A percentile compares a stretch with the other conserved stretches of the same genome.
phyloP scores from a whole-genome alignment of 257 asterid species.

The Capsicum rhomboideum region DNA sequence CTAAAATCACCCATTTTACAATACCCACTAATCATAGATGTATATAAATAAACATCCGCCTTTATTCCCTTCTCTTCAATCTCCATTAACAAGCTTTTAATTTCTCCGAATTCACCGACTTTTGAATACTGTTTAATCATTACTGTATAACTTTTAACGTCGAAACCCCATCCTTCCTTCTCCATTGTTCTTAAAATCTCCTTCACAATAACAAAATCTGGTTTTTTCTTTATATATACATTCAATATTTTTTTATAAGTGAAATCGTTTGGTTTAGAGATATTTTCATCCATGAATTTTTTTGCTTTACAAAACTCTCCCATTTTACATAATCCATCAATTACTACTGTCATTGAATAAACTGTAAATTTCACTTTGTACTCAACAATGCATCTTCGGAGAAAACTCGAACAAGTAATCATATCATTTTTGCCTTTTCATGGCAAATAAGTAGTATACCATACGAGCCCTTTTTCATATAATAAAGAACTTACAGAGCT shows the following conservation, averaged over 20 bases:
- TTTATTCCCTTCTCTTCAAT: conserved; percentile 42
- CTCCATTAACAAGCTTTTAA: conserved; percentile 53
- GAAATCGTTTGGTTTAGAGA: conserved; percentile 43
- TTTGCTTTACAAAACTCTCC: conserved; percentile 46
- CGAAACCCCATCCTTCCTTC: conserved; percentile 44
- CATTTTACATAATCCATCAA: conserved; percentile 53
- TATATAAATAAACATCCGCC: conserved; percentile 50
- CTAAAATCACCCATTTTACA: conserved; percentile 41
- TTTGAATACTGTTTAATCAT: conserved; percentile 34
- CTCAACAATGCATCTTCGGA: conserved; percentile 43
- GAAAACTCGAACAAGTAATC: conserved; percentile 41
- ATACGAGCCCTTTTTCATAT: conserved; percentile 23
- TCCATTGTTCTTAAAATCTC: conserved; percentile 45
- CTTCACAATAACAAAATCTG: conserved; percentile 34
- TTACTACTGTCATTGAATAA: conserved; percentile 63
- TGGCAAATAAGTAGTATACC: conserved; percentile 49
- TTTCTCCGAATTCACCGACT: conserved; percentile 29
- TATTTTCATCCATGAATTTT: conserved; percentile 40
- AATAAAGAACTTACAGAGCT: too few relatives aligned
- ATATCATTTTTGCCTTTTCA: conserved; percentile 35
- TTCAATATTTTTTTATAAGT: conserved; percentile 57
- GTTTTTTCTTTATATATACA: conserved; percentile 34
- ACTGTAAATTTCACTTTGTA: conserved; percentile 50
- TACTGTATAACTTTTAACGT: conserved; percentile 53
- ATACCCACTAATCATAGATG: conserved; percentile 44